Evolutionary conservation across 2,329 filamentous ascomycete species (phyloP).

Genomic region (Botrytis deweyae): DNA sequence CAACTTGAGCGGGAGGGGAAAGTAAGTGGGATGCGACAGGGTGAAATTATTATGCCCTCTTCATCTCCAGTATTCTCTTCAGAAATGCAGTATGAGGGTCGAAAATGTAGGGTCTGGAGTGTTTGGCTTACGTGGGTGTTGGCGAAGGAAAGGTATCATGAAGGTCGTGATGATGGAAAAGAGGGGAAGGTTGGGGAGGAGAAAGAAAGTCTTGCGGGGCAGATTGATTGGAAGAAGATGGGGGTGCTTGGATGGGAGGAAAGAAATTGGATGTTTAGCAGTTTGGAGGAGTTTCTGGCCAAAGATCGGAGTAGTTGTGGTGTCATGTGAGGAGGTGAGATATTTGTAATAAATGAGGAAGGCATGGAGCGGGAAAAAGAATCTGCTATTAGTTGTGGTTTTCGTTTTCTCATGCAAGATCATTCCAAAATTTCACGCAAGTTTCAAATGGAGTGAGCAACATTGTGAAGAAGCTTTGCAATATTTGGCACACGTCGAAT

Average conservation of each 20-base stretch:
- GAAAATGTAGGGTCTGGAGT: neutral
- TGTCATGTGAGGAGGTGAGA: neutral
- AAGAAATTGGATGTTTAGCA: neutral
- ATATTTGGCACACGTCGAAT: neutral
- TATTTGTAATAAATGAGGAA: neutral
- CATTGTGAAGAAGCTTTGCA: neutral
- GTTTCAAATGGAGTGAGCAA: neutral
- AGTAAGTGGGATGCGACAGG: neutral
- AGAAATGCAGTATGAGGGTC: neutral
- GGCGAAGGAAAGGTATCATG: neutral
- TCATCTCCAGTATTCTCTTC: neutral
- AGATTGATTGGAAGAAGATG: neutral
- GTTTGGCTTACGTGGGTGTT: neutral
- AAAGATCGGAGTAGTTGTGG: neutral
- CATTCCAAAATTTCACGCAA: neutral
- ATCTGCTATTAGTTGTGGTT: neutral
- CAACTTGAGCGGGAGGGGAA: neutral
- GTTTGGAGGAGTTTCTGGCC: neutral
- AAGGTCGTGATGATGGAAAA: neutral
- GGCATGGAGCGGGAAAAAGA: too few species aligned
- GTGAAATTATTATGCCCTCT: neutral
- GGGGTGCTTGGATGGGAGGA: neutral
- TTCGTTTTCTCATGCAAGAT: neutral
- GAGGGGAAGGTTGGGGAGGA: neutral
- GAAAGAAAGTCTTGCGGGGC: neutral